Percentiles rank a stretch among this genome's conserved stretches.
Evolutionary conservation across 2,329 filamentous ascomycete species (phyloP).

Genomic region (Cercospora janseana): DNA sequence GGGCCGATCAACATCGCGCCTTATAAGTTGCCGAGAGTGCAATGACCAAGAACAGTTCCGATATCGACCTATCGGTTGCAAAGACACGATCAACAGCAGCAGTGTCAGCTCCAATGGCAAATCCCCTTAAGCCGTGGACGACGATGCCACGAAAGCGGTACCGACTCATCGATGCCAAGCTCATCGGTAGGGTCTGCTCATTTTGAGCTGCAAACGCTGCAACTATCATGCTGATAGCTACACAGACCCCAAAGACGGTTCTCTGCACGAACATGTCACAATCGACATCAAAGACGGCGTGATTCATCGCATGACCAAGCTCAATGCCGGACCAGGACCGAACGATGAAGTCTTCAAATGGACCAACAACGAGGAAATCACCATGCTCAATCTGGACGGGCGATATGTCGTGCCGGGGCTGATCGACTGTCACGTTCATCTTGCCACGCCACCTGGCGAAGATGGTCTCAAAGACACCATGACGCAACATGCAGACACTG

Average conservation of each 20-base stretch:
- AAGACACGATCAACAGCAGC: neutral
- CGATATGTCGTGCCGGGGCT: slow-evolving; percentile 52
- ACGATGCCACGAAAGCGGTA: slow-evolving; percentile 23
- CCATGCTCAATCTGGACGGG: slow-evolving; percentile 44
- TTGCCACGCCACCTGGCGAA: slow-evolving; percentile 47
- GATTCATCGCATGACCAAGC: slow-evolving; percentile 35
- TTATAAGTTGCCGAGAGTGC: neutral
- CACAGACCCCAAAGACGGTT: slow-evolving; percentile 36
- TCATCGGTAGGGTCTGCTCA: slow-evolving; percentile 21
- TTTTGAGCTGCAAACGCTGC: neutral
- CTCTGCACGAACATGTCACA: slow-evolving; percentile 33
- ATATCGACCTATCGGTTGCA: neutral
- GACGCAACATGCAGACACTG: slow-evolving; percentile 39
- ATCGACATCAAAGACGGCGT: slow-evolving; percentile 34
- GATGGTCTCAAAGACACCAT: slow-evolving; percentile 40
- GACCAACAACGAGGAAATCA: slow-evolving; percentile 30
- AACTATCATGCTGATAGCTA: neutral
- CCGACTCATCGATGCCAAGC: slow-evolving; percentile 26
- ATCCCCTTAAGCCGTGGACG: slow-evolving; percentile 29
- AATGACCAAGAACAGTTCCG: slow-evolving; percentile 3
- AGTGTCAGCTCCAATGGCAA: slow-evolving; percentile 12
- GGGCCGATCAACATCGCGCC: slow-evolving; percentile 1
- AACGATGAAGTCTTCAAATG: slow-evolving; percentile 33
- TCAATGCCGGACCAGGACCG: slow-evolving; percentile 23
- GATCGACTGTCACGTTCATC: slow-evolving; percentile 54